These are phyloP conservation scores for Coniochaeta pulveracea DNA, from an alignment of 2,329 filamentous ascomycete species.

Conservation along the genomic window DNA sequence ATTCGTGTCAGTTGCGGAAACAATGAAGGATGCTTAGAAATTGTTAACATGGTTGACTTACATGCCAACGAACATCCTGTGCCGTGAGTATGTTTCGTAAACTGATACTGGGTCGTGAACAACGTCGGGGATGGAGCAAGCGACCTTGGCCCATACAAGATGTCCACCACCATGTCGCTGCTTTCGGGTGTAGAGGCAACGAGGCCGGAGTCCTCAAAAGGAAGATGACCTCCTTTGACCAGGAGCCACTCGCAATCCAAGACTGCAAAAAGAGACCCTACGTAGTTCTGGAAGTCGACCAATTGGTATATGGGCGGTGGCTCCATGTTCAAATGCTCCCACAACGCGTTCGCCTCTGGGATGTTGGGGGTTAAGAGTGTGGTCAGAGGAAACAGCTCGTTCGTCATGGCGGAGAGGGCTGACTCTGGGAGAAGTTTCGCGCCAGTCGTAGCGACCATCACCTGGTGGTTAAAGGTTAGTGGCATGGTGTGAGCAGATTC, in stretches of 20 bases:
- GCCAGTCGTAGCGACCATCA: constrained; percentile 86
- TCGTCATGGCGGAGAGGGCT: constrained; percentile 50
- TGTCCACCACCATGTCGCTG: constrained; percentile 59
- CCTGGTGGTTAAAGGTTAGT: no score
- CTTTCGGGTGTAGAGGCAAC: constrained; percentile 48
- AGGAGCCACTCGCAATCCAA: constrained; percentile 72
- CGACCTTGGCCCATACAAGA: no score
- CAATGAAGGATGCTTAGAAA: neutral
- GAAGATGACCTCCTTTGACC: constrained; percentile 84
- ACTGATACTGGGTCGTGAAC: constrained; percentile 60
- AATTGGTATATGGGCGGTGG: constrained; percentile 36
- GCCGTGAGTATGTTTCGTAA: constrained; percentile 77
- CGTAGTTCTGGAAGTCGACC: constrained; percentile 57
- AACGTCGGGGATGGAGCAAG: constrained; percentile 45
- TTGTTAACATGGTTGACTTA: constrained; percentile 39
- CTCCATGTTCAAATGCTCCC: constrained; percentile 39
- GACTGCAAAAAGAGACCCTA: constrained; percentile 49
- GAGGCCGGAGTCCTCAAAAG: constrained; percentile 53
- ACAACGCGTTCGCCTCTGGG: constrained; percentile 58
- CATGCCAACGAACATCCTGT: constrained; percentile 91
- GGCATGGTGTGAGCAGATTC: no score
- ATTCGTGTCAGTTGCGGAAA: neutral
- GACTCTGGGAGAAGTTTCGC: constrained; percentile 53
- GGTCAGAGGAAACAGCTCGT: constrained; percentile 50
- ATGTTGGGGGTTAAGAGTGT: constrained; percentile 69